phyloP scores from a whole-genome alignment of 306 rosid genomes.

The Cucurbita moschata region DNA sequence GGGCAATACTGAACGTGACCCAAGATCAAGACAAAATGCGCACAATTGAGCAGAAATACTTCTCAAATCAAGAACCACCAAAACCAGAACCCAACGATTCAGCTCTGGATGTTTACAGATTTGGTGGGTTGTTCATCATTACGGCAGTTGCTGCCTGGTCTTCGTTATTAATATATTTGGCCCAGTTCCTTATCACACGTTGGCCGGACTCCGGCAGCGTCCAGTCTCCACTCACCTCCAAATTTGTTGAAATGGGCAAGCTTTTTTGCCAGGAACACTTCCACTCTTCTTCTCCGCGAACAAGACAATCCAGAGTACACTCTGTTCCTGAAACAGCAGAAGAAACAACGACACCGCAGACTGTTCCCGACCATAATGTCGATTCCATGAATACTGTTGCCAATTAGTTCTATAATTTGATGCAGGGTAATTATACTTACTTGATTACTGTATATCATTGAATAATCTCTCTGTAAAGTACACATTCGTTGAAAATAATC shows the following conservation, averaged over 20 bases:
- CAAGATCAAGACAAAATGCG: neutral
- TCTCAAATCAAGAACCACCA: neutral
- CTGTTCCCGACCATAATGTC: too few species aligned
- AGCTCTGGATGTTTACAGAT: neutral
- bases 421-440: neutral
- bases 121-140: neutral
- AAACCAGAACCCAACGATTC: neutral
- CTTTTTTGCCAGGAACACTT: neutral
- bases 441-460: too few species aligned
- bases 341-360: too few species aligned
- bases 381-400: neutral
- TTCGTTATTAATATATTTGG: neutral
- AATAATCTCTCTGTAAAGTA: too few species aligned
- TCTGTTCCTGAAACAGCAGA: neutral
- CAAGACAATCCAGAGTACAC: neutral
- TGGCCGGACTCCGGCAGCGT: neutral
- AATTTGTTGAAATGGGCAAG: neutral
- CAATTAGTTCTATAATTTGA: neutral
- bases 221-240: neutral
- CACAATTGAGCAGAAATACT: neutral
- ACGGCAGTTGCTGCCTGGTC: neutral
- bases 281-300: neutral
- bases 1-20: conserved; percentile 27
- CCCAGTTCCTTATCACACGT: neutral
- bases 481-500: too few species aligned